Percentiles rank a stretch among this genome's conserved stretches.
Evolutionary conservation across 768 basidiomycete genomes (phyloP).

Genomic region (Amanita rubescens): DNA sequence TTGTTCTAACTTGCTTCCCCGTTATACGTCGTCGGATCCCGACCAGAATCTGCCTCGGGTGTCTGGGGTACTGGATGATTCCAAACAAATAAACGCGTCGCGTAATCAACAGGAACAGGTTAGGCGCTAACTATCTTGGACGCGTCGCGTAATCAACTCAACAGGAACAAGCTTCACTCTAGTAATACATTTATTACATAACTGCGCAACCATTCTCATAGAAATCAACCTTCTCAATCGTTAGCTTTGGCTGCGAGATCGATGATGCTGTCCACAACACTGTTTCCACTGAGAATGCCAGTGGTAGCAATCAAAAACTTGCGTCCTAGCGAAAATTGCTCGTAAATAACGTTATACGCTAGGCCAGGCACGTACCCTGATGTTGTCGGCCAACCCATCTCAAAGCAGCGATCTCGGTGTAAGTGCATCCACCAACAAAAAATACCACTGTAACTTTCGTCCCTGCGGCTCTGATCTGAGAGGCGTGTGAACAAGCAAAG

Average conservation of each 20-base stretch:
- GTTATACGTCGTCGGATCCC: not conserved
- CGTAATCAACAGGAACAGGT: slow-evolving; percentile 17
- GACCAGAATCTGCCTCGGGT: slow-evolving; percentile 12
- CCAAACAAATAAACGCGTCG: slow-evolving; percentile 45
- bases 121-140: not conserved
- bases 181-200: no score
- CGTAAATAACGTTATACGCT: slow-evolving; percentile 9
- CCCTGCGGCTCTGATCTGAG: slow-evolving; percentile 17
- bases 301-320: slow-evolving; percentile 89
- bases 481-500: not conserved
- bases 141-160: not conserved
- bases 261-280: slow-evolving; percentile 62
- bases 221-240: no score
- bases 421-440: slow-evolving; percentile 96
- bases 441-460: slow-evolving; percentile 86
- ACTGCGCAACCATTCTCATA: no score
- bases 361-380: slow-evolving; percentile 44
- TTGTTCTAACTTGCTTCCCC: not conserved
- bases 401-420: slow-evolving; percentile 92
- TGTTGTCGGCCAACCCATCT: slow-evolving; percentile 88
- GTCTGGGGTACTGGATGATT: slow-evolving; percentile 17
- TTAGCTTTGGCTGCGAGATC: slow-evolving; percentile 22
- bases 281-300: slow-evolving; percentile 76
- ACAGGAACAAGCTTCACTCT: not conserved
- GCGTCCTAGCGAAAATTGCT: slow-evolving; percentile 47